Evolutionary conservation across 495 filamentous ascomycete species (phyloP), one percentile per base, ranked within the genome.

Genomic region (Lasiosphaeriaceae sp.): DNA sequence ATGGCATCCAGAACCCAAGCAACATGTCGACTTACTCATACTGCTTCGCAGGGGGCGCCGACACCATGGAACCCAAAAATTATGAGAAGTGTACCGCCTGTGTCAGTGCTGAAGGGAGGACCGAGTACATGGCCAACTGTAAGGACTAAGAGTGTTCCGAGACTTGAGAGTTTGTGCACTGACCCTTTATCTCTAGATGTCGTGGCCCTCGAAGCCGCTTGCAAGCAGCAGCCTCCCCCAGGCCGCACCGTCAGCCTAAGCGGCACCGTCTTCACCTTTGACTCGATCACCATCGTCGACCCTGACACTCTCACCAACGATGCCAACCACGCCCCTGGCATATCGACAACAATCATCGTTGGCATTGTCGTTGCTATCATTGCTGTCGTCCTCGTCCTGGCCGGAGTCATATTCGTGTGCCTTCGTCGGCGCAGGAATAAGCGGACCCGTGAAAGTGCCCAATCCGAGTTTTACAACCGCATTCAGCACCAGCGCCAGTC

Each of bases 141-240:
- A 43, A 43, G n/a, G 39, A 17, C 12, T 74, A 76, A 57, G 64
- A 60, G 5, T 19, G 11, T 16, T 5, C 29, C 23, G 24, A 34
- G 8, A 34, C 20, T 16, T 0, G 12, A 23, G 2, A 11, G 11
- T 7, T 11, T 11, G 19, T 11, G 2, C 29, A 9, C 65, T 74
- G 59, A 72, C 49, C 9, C 4, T 2, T 1, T 12, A 19, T 11
- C 16, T 39, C 80, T 77, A 43, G 39, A 71, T 55, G 61, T 81
- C 52, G 64, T 70, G 5, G 76, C 74, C 24, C 65, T 82, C 1
- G 61, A 77, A 45, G 77, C 76, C 48, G 80, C 74, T 9, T 83
- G 80, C 56, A 55, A 64, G 12, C 77, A 81, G 56, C 69, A 74
- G 19, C 79, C 80, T 2, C 41, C 64, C 2, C 47, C 70, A 1